These are phyloP conservation scores for Oemleria cerasiformis DNA, from an alignment of 306 rosid species.

Conservation along the genomic window DNA sequence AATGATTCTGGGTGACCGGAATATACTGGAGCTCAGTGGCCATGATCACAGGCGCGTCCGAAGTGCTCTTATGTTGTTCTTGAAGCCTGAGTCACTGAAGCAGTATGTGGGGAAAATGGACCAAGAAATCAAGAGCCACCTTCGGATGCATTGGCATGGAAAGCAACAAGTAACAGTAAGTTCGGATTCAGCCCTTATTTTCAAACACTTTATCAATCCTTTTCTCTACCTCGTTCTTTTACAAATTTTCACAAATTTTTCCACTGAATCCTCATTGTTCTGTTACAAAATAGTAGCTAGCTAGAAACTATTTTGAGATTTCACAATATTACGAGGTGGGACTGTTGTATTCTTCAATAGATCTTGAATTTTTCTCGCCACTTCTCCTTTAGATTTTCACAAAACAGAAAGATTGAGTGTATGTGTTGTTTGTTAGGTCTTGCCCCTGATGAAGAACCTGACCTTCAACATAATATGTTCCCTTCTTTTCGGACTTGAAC, in stretches of 20 bases:
- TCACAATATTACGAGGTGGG: no score
- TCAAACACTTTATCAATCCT: no score
- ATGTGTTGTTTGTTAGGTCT: constrained; percentile 36
- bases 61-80: constrained; percentile 55
- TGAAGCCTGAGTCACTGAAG: constrained; percentile 77
- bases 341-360: no score
- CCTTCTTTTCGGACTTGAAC: constrained; percentile 61
- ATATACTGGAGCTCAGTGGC: constrained; percentile 42
- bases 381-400: no score
- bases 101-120: constrained; percentile 59
- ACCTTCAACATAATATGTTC: constrained; percentile 70
- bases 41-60: constrained; percentile 70
- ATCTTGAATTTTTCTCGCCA: no score
- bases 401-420: neutral
- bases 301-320: no score
- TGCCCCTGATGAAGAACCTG: constrained; percentile 69
- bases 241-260: no score
- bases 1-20: constrained; percentile 53
- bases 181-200: no score
- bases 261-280: no score
- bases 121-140: constrained; percentile 49
- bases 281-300: no score
- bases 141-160: constrained; percentile 70
- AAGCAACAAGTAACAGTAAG: constrained; percentile 50
- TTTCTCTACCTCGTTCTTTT: no score